A percentile compares a stretch with the other conserved stretches of the same genome.
Evolutionary conservation across 2,329 filamentous ascomycete genomes (phyloP).

Genomic region (Ambrosiella xylebori): DNA sequence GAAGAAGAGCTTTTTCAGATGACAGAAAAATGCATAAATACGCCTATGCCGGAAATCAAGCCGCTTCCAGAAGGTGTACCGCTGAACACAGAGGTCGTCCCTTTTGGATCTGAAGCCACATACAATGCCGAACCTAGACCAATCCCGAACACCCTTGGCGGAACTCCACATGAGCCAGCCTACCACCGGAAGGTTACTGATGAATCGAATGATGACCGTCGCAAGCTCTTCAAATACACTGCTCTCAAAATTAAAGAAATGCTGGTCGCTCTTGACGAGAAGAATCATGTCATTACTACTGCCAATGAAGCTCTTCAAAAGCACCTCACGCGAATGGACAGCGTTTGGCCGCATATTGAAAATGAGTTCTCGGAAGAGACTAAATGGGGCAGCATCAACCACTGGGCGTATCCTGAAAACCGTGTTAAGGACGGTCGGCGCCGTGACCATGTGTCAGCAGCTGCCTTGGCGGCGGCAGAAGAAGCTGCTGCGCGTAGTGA

Average conservation of each 20-base stretch:
- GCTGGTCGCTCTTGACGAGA: conserved; percentile 84
- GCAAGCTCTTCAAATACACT: conserved; percentile 62
- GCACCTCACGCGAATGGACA: conserved; percentile 69
- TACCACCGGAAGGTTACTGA: conserved; percentile 1
- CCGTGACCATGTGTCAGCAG: conserved; percentile 64
- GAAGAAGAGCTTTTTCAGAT: conserved; percentile 68
- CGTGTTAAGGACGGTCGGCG: conserved; percentile 59
- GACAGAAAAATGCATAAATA: conserved; percentile 44
- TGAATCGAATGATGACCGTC: conserved; percentile 32
- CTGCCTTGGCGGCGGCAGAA: conserved; percentile 59
- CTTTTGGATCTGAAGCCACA: conserved; percentile 9
- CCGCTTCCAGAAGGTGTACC: conserved; percentile 3
- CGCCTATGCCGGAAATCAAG: conserved; percentile 16
- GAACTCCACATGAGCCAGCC: conserved; percentile 20
- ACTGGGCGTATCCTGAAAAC: conserved; percentile 91
- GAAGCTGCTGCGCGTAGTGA: conserved; percentile 76
- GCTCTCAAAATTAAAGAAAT: conserved; percentile 67
- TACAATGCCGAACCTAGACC: conserved; percentile 15
- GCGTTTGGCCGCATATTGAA: conserved; percentile 73
- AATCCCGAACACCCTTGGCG: conserved; percentile 25
- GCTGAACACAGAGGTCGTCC: not conserved
- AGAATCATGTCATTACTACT: conserved; percentile 88
- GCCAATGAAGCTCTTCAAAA: conserved; percentile 79
- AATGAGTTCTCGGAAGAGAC: conserved; percentile 87
- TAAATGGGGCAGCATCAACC: conserved; percentile 73